Base-by-base conservation (phyloP, 164 flowering plant genomes). In the Magnolia officinalis region DNA sequence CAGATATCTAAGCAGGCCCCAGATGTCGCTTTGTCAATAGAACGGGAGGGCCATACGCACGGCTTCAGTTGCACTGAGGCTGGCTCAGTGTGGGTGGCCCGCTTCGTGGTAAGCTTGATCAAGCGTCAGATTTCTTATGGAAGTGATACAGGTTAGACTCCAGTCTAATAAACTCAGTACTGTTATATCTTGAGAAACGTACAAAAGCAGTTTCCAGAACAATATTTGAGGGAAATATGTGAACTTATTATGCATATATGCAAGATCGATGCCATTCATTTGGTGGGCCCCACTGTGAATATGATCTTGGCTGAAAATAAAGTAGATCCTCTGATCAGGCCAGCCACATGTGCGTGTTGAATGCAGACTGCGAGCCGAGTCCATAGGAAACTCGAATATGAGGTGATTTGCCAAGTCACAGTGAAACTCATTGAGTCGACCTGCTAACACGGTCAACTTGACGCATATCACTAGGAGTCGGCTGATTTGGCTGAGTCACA, bases 1-100 rank as follows among this genome's bases (percentile, higher is more conserved):
- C 87, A 92, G 99, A 90, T 95, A 23, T 85, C 87, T 29, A 83
- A 84, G 81, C 88, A 88, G 75, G 91, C 77, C 61, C 88, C 94
- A 10, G 84, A 78, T 70, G 78, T 83, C 78, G 50, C 81, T 51
- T 65, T 90, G 70, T 82, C 89, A 9, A 84, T 96, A n/a, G 99
- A 96, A 81, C 82, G 89, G 75, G 94, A 92, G 78, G 96, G 94
- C 51, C 94, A 86, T 68, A 80, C 88, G 26, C 99, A 93, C 84
- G 84, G 82, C 71, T 96, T 92, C 82, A 82, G 90, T 79, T 91
- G 96, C 85, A 85, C 91, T 4, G 89, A 87, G 79, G 92, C 90
- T 72, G 99, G 97, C 8, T 93, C 99, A 14, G 18, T 76, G 24
- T 93, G 98, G 97, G 97, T 88, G 77, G 98, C 99, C 76, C 82